Evolutionary conservation across 768 basidiomycete species (phyloP).

Genomic region (Tulasnella sp.): DNA sequence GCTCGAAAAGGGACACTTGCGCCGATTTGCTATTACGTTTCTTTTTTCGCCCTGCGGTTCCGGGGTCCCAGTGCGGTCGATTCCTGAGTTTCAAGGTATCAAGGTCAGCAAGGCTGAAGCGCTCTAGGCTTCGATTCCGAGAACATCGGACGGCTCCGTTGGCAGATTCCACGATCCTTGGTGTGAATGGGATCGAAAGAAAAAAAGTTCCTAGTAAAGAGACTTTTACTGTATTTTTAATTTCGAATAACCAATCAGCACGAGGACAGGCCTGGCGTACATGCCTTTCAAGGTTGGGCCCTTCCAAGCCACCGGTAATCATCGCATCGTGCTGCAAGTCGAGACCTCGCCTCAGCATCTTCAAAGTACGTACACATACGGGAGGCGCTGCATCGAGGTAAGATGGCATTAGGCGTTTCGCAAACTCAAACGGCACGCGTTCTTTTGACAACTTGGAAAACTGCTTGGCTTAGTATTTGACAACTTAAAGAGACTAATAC

Average conservation of each 20-base stretch:
- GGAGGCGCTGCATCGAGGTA: not conserved
- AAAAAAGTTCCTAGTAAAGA: not conserved
- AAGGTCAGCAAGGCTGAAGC: not conserved
- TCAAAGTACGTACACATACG: not conserved
- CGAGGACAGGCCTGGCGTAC: not conserved
- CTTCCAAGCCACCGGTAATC: not conserved
- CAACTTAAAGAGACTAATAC: not conserved
- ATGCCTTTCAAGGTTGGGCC: not conserved
- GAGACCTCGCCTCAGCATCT: not conserved
- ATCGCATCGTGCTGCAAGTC: not conserved
- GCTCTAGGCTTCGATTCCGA: not conserved
- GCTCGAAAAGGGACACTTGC: not conserved
- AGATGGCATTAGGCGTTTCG: not conserved
- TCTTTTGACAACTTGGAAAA: not conserved
- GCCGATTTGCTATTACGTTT: not conserved
- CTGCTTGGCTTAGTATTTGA: not conserved
- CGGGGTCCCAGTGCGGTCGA: not conserved
- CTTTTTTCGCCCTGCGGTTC: not conserved
- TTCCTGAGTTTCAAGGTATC: not conserved
- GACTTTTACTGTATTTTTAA: not conserved
- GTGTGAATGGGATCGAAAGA: not conserved
- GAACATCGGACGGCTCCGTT: not conserved
- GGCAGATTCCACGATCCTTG: not conserved
- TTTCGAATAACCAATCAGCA: not conserved
- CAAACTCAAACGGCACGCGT: not conserved